Conservation (phyloP, 208 protist species). For the Leishmania aethiopica region DNA sequence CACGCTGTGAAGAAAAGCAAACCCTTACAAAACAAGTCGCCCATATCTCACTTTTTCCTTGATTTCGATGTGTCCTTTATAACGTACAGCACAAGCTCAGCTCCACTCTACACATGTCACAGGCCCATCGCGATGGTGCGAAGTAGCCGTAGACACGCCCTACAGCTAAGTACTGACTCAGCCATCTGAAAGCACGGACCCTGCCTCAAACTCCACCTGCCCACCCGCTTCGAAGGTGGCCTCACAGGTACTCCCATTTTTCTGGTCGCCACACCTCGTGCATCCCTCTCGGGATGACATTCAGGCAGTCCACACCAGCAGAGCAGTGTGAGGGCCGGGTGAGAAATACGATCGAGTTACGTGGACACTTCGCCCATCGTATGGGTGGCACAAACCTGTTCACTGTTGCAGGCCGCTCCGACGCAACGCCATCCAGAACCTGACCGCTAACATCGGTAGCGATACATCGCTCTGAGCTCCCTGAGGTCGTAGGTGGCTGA, state of each 20-base stretch:
- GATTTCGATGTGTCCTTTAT: not conserved
- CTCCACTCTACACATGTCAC: not conserved
- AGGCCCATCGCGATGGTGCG: not conserved
- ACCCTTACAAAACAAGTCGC: not conserved
- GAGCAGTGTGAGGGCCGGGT: not conserved
- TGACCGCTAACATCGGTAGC: not conserved
- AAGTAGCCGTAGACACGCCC: not conserved
- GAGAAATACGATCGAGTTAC: not conserved
- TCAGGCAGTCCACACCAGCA: not conserved
- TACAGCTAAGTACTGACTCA: not conserved
- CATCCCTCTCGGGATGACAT: not conserved
- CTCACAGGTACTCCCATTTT: not conserved
- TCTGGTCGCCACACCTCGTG: not conserved
- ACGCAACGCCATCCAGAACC: not conserved
- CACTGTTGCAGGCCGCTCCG: not conserved
- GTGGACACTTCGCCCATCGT: not conserved
- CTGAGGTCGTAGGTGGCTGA: not conserved
- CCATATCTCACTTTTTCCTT: no score
- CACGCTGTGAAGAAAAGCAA: not conserved
- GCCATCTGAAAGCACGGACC: not conserved
- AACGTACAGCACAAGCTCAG: not conserved
- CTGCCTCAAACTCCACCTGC: not conserved
- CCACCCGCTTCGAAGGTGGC: not conserved
- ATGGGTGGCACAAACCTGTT: not conserved
- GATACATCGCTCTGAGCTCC: not conserved